A percentile compares a stretch with the other conserved stretches of the same genome.
Conservation (phyloP, 257 asterid genomes). For the Fraxinus cuspidata region DNA sequence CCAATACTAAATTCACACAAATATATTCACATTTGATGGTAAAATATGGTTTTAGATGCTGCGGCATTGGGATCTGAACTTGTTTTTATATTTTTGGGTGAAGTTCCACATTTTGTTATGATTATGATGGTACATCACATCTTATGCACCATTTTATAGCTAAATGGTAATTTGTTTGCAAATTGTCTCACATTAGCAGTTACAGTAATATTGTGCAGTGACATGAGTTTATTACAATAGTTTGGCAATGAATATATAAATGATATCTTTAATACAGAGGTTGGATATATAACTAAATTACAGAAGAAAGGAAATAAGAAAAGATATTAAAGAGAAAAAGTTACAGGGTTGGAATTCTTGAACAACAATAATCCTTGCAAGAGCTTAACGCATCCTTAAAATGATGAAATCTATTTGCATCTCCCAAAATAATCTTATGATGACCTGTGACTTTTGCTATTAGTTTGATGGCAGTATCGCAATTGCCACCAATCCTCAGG, state of each 20-base stretch:
- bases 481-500: constrained; percentile 72
- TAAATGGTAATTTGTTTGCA: neutral
- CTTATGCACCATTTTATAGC: neutral
- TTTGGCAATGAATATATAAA: too few species aligned
- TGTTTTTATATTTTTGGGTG: neutral
- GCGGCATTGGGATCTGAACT: neutral
- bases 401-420: constrained; percentile 71
- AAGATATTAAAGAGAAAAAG: neutral
- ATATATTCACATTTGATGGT: neutral
- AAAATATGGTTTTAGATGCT: neutral
- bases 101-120: neutral
- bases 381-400: constrained; percentile 61
- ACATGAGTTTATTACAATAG: too few species aligned
- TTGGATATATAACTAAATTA: neutral
- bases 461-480: constrained; percentile 60
- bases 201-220: too few species aligned
- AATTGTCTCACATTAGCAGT: too few species aligned
- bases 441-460: constrained; percentile 51
- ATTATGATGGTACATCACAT: neutral
- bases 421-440: constrained; percentile 52
- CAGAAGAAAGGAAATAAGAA: neutral
- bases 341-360: constrained; percentile 4
- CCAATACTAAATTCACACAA: neutral
- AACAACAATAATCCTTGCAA: constrained; percentile 49
- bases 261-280: too few species aligned